Evolutionary conservation across 2,329 filamentous ascomycete genomes (phyloP).

Genomic region (Penicillium oxalicum): DNA sequence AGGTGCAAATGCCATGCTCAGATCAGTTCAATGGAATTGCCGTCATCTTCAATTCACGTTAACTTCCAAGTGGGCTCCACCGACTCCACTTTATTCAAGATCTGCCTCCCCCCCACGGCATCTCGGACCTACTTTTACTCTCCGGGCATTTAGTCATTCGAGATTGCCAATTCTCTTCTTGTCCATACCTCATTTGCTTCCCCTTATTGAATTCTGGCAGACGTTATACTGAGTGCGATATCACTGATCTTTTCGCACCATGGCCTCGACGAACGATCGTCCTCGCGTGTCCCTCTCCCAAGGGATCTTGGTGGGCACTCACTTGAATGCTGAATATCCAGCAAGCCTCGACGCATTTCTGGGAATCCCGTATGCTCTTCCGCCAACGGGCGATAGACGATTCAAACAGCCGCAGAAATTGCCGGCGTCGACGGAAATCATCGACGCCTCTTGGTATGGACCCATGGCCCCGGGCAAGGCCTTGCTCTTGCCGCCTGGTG

Average conservation of each 20-base stretch:
- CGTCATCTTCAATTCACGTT: too few relatives aligned
- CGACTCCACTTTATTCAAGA: not conserved
- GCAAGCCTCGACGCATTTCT: slow-evolving; percentile 39
- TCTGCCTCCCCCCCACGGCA: not conserved
- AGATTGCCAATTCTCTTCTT: too few relatives aligned
- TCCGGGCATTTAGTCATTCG: not conserved
- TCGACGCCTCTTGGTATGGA: slow-evolving; percentile 36
- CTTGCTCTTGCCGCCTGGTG: slow-evolving; percentile 47
- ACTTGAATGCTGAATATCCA: slow-evolving; percentile 18
- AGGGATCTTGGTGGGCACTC: slow-evolving; percentile 27
- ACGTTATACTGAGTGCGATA: too few relatives aligned
- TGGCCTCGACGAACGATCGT: not conserved
- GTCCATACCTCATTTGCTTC: too few relatives aligned
- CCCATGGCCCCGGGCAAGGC: slow-evolving; percentile 35
- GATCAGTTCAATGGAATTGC: too few relatives aligned
- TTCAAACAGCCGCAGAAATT: slow-evolving; percentile 39
- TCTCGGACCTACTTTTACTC: slow-evolving; percentile 16
- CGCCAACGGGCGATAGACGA: slow-evolving; percentile 43
- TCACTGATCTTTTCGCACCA: not conserved
- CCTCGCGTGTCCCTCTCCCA: slow-evolving; percentile 21
- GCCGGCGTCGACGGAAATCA: slow-evolving; percentile 14
- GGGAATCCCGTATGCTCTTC: slow-evolving; percentile 46
- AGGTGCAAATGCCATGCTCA: too few relatives aligned
- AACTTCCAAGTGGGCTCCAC: not conserved
- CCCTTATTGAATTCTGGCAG: too few relatives aligned